Conservation (phyloP, 768 basidiomycete species). For the Boletus sensibilis region DNA sequence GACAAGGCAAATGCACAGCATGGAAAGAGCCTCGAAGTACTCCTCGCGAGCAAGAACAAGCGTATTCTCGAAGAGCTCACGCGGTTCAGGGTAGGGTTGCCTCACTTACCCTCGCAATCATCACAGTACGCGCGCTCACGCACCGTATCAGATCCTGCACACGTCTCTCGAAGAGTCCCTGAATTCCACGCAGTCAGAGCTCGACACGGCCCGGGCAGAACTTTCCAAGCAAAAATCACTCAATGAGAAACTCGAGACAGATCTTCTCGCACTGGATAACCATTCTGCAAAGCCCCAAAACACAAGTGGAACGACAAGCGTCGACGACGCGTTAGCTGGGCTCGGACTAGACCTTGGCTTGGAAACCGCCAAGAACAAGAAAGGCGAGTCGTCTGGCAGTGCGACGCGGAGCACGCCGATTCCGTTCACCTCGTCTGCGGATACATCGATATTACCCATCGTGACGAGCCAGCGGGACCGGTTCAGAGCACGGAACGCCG, state of each 20-base stretch:
- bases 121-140: neutral
- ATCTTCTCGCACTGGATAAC: constrained; percentile 79
- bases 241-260: constrained; percentile 90
- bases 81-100: constrained; percentile 66
- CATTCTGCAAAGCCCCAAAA: constrained; percentile 23
- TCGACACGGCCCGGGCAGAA: constrained; percentile 59
- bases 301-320: constrained; percentile 27
- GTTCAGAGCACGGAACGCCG: constrained; percentile 96
- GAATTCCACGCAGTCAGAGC: constrained; percentile 52
- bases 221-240: constrained; percentile 74
- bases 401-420: constrained; percentile 57
- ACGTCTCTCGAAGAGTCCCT: constrained; percentile 76
- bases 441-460: constrained; percentile 96
- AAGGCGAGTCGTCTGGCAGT: constrained; percentile 19
- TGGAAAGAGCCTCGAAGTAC: constrained; percentile 83
- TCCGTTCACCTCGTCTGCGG: constrained; percentile 71
- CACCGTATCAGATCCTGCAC: constrained; percentile 65
- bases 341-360: constrained; percentile 58
- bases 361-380: constrained; percentile 16
- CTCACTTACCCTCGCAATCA: neutral
- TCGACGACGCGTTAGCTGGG: constrained; percentile 62
- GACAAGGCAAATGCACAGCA: constrained; percentile 74
- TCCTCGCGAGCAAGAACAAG: constrained; percentile 93
- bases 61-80: constrained; percentile 90
- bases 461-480: constrained; percentile 96